A percentile compares a stretch with the other conserved stretches of the same genome.
These are phyloP conservation scores for Zea mays DNA, from an alignment of 176 grass and related monocot species.

Conservation along the genomic window DNA sequence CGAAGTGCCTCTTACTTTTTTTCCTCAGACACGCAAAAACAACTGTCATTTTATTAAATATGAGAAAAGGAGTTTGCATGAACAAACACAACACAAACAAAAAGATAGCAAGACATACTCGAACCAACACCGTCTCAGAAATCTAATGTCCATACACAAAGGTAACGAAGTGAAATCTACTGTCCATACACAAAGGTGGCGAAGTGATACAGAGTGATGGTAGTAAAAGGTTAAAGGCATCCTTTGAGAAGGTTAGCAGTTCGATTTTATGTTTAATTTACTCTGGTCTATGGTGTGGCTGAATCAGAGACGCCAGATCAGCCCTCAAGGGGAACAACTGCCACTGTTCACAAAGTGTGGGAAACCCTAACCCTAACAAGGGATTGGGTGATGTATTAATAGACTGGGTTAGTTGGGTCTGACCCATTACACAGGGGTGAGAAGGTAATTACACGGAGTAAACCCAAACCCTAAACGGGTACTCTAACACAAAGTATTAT, in stretches of 20 bases:
- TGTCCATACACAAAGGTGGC: background rate
- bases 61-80: background rate
- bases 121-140: background rate
- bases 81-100: background rate
- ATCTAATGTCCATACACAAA: background rate
- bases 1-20: background rate
- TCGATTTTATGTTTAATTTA: conserved; percentile 19
- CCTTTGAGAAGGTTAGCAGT: background rate
- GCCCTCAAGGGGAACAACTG: too few relatives aligned
- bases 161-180: background rate
- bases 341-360: background rate
- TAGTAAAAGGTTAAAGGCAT: background rate
- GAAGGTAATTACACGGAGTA: too few relatives aligned
- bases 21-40: background rate
- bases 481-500: background rate
- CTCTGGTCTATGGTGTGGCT: background rate
- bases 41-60: background rate
- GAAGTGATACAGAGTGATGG: background rate
- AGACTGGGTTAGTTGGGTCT: too few relatives aligned
- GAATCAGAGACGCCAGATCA: too few relatives aligned
- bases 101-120: background rate
- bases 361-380: too few relatives aligned
- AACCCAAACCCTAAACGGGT: too few relatives aligned
- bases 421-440: too few relatives aligned
- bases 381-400: too few relatives aligned